These are phyloP conservation scores for Gymnopilus junonius DNA, from an alignment of 768 basidiomycete genomes.

Conservation along the genomic window DNA sequence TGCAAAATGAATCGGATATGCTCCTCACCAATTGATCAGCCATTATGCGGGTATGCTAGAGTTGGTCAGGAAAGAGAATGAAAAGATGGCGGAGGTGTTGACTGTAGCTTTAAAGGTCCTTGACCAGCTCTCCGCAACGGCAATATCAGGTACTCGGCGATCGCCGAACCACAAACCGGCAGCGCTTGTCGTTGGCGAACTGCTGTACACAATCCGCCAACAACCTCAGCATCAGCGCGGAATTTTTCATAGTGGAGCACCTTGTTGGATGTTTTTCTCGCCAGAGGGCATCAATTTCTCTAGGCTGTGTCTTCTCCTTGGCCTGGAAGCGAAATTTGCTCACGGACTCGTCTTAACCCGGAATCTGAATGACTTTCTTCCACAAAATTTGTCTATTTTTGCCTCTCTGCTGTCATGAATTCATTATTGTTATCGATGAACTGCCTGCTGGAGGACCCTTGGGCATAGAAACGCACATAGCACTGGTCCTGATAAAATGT, in stretches of 20 bases:
- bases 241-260: background rate
- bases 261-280: background rate
- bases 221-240: background rate
- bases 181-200: background rate
- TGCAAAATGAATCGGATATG: background rate
- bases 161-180: constrained; percentile 8
- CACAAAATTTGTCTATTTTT: background rate
- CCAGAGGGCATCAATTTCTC: too few species aligned
- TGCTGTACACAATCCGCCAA: background rate
- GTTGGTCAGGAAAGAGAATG: constrained; percentile 7
- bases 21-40: constrained; percentile 60
- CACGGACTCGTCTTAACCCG: too few species aligned
- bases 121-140: constrained; percentile 7
- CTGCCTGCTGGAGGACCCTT: background rate
- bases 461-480: background rate
- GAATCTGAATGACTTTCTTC: background rate
- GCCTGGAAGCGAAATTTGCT: too few species aligned
- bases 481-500: background rate
- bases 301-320: too few species aligned
- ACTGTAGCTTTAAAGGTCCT: constrained; percentile 3
- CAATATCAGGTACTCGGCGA: constrained; percentile 19
- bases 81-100: constrained; percentile 9
- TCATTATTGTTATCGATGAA: background rate
- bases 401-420: background rate
- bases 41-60: constrained; percentile 37